Conservation (phyloP, 73 alveolate genomes). For the Diophrys appendiculata region DNA sequence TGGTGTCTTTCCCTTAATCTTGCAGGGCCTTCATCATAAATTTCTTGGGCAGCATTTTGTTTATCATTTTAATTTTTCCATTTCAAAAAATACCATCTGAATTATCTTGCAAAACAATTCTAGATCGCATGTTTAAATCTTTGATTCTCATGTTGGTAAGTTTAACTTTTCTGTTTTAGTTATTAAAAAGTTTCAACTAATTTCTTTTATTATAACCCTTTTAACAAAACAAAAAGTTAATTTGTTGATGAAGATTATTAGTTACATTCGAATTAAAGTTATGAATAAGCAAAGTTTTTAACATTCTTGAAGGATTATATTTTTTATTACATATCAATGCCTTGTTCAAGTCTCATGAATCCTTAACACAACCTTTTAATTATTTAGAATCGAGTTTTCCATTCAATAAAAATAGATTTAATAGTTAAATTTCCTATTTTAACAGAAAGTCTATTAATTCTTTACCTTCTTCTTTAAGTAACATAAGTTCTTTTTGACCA, state of each 20-base stretch:
- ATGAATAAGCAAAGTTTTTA: not conserved
- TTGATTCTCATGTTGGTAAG: not conserved
- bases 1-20: conserved; percentile 25
- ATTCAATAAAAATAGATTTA: not conserved
- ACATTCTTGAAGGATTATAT: not conserved
- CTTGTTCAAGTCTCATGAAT: not conserved
- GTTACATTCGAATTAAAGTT: not conserved
- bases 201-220: not conserved
- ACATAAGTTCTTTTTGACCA: not conserved
- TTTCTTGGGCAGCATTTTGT: conserved; percentile 10
- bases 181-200: not conserved
- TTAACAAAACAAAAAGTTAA: not conserved
- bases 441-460: not conserved
- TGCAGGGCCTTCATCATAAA: conserved; percentile 51
- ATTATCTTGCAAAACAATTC: not conserved
- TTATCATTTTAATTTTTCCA: conserved; percentile 30
- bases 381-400: not conserved
- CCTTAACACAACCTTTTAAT: not conserved
- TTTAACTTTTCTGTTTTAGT: not conserved
- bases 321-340: too few relatives aligned
- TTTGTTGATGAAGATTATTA: not conserved
- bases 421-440: not conserved
- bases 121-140: not conserved
- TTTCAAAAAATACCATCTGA: conserved; percentile 13
- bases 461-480: not conserved